Base-by-base conservation (phyloP, 345 rosid species). In the Erodium maritimum region DNA sequence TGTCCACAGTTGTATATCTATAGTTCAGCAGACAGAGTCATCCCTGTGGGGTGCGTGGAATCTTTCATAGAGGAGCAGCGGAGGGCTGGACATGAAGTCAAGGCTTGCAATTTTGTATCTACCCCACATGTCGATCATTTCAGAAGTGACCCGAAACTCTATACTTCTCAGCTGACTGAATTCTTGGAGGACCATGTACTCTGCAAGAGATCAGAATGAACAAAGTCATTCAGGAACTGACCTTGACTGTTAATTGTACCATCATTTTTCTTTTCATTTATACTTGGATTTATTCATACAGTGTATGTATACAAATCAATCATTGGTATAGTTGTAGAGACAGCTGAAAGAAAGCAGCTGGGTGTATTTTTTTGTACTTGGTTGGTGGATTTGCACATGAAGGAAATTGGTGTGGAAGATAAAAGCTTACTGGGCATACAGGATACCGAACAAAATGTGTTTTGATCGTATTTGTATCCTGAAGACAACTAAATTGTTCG, bases 91-190 rank as follows among this genome's bases (percentile, higher is more conserved):
- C 87, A 62, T 1, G 79, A 82, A 77, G 99, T 93, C 66, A 73
- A 79, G 67, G 82, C 95, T 17, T 90, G 99, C 80, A 82, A 94
- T 79, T 94, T 94, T 73, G 80, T 90, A 61, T 82, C 90, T 8
- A 85, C 99, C 8, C 99, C 99, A 10, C 99, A 94, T 37, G 97
- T 94, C 0, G 99, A 94, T 74, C 99, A 94, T 73, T 94, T 85
- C 64, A 75, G 99, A 66, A 90, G 80, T 72, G 95, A 94, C 72
- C 99, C 99, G 1, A 72, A 85, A 63, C 79, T 75, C 5, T 94
- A 90, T 63, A 74, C 88, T 0, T 64, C 75, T 50, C 84, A 90
- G 77, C 96, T 94, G 48, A 82, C 70, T 75, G 82, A 77, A 71
- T 94, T 94, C 65, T 66, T 94, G 73, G 87, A 87, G 48, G 87